These are phyloP conservation scores for Lepidium sativum DNA, from an alignment of 345 rosid genomes.

Conservation along the genomic window DNA sequence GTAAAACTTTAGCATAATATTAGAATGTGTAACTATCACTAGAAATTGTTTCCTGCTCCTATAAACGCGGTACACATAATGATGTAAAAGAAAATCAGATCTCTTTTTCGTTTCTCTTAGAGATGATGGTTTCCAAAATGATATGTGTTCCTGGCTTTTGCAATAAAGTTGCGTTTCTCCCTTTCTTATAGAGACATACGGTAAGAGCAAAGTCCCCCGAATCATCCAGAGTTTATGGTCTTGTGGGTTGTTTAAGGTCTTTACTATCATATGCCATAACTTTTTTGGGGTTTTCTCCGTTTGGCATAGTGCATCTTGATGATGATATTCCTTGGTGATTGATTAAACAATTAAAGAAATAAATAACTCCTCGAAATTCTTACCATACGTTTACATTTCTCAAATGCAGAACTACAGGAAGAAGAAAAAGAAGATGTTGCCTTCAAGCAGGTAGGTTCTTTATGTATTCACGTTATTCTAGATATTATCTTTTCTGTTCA, in stretches of 20 bases:
- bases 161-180: neutral
- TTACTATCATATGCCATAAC: neutral
- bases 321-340: neutral
- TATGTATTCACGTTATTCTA: neutral
- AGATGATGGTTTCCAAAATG: neutral
- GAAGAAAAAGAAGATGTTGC: slow-evolving; percentile 81
- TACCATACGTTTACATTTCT: neutral
- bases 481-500: neutral
- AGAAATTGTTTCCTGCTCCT: neutral
- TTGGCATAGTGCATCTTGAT: neutral
- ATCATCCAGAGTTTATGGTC: neutral
- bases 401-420: slow-evolving; percentile 55
- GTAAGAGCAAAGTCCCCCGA: slow-evolving; percentile 32
- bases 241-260: neutral
- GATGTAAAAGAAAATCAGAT: neutral
- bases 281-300: neutral
- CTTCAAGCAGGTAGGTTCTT: slow-evolving; percentile 65
- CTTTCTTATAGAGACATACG: slow-evolving; percentile 54
- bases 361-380: neutral
- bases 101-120: no score
- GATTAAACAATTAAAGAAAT: no score
- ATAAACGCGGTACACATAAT: neutral
- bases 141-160: neutral
- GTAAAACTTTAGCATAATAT: no score
- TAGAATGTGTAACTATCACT: neutral